These are phyloP conservation scores for Lagerstroemia speciosa DNA, from an alignment of 345 rosid species.

Conservation along the genomic window DNA sequence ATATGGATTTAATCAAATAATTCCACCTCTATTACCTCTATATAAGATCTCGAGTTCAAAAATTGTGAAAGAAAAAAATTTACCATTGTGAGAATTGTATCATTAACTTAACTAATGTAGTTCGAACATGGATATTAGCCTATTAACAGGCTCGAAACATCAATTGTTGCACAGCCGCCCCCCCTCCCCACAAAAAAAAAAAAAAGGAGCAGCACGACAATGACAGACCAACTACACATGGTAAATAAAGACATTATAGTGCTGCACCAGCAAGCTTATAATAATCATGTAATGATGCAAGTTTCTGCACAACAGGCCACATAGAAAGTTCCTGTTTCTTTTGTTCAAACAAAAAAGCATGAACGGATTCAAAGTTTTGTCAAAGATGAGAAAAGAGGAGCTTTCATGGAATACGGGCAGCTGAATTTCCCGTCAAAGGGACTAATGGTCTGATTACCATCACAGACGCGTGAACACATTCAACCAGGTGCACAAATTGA, in stretches of 20 bases:
- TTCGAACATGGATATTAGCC: too few species aligned
- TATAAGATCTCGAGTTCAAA: too few species aligned
- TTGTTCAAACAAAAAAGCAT: not conserved
- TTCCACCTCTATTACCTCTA: too few species aligned
- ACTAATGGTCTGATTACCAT: not conserved
- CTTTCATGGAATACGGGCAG: not conserved
- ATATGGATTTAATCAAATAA: not conserved
- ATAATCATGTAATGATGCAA: constrained; percentile 7
- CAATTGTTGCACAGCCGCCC: too few species aligned
- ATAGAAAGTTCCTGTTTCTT: not conserved
- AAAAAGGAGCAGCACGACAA: not conserved
- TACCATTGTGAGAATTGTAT: too few species aligned
- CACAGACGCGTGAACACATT: not conserved
- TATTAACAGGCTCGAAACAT: too few species aligned
- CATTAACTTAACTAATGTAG: too few species aligned
- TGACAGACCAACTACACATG: not conserved
- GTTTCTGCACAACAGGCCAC: not conserved
- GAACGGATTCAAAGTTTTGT: not conserved
- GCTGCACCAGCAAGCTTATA: not conserved
- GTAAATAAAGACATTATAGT: not conserved
- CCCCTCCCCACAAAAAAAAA: too few species aligned
- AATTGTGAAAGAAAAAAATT: too few species aligned
- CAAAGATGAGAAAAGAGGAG: not conserved
- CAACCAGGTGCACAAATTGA: not conserved
- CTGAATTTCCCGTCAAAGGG: not conserved